A percentile compares a stretch with the other conserved stretches of the same genome.
Conservation (phyloP, 192 early-diverging fungal genomes). For the Thamnidium elegans region DNA sequence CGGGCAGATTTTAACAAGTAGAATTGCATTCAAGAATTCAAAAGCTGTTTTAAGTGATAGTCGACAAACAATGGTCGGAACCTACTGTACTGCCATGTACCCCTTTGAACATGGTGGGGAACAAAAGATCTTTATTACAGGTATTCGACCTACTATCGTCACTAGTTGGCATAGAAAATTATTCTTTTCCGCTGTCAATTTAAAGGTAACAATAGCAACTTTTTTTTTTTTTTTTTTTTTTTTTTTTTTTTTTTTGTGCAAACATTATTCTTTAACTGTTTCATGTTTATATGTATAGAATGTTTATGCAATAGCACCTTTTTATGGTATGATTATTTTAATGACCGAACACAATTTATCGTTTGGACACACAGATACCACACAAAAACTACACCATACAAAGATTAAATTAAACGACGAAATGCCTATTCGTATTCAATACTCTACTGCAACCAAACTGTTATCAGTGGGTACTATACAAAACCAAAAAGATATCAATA, state of each 20-base stretch:
- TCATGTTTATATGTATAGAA: slow-evolving; percentile 10
- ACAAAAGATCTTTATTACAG: slow-evolving; percentile 72
- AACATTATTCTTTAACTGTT: background rate
- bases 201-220: slow-evolving; percentile 47
- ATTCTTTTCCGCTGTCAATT: slow-evolving; percentile 81
- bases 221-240: background rate
- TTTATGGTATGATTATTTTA: slow-evolving; percentile 60
- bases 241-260: no score
- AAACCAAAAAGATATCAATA: slow-evolving; percentile 31
- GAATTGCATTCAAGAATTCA: slow-evolving; percentile 17
- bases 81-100: slow-evolving; percentile 65
- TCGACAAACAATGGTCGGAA: slow-evolving; percentile 72
- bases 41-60: slow-evolving; percentile 21
- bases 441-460: slow-evolving; percentile 50
- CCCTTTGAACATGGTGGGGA: slow-evolving; percentile 42
- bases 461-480: slow-evolving; percentile 63
- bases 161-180: slow-evolving; percentile 65
- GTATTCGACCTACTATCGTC: slow-evolving; percentile 82
- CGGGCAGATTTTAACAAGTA: slow-evolving; percentile 65
- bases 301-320: slow-evolving; percentile 33
- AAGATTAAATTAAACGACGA: slow-evolving; percentile 60
- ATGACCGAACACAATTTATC: slow-evolving; percentile 57
- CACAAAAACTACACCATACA: slow-evolving; percentile 82
- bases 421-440: slow-evolving; percentile 67
- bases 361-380: slow-evolving; percentile 76